Conservation (phyloP, 345 rosid genomes). For the Sisymbrium altissimum region DNA sequence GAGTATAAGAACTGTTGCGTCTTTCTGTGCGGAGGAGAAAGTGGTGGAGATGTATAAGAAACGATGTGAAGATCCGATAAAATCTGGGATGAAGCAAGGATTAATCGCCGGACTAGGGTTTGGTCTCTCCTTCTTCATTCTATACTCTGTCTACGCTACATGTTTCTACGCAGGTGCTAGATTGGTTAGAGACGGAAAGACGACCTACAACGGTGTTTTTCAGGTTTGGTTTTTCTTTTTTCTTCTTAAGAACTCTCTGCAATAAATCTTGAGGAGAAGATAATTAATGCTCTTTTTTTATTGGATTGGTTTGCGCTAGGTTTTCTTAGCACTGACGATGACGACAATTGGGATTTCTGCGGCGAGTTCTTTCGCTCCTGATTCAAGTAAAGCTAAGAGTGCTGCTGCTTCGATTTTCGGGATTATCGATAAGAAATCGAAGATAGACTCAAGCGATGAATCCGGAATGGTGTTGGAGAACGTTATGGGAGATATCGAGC, state of each 20-base stretch:
- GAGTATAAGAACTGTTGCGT: slow-evolving; percentile 68
- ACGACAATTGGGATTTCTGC: slow-evolving; percentile 49
- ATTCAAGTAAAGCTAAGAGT: slow-evolving; percentile 43
- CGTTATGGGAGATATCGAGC: slow-evolving; percentile 51
- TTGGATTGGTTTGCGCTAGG: slow-evolving; percentile 30
- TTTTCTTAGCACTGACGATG: slow-evolving; percentile 52
- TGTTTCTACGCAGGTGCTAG: slow-evolving; percentile 62
- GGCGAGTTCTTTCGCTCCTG: slow-evolving; percentile 48
- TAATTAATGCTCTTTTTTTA: neutral
- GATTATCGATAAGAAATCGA: slow-evolving; percentile 52
- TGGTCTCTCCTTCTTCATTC: slow-evolving; percentile 45
- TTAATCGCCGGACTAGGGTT: slow-evolving; percentile 51
- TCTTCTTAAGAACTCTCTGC: neutral
- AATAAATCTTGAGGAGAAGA: neutral
- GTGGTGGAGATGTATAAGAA: slow-evolving; percentile 49
- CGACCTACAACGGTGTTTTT: slow-evolving; percentile 50
- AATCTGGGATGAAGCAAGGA: slow-evolving; percentile 53
- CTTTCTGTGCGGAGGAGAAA: slow-evolving; percentile 67
- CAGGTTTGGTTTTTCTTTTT: slow-evolving; percentile 26
- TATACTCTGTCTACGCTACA: slow-evolving; percentile 43
- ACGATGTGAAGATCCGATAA: slow-evolving; percentile 57
- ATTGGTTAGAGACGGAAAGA: slow-evolving; percentile 44
- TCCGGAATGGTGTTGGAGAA: slow-evolving; percentile 43
- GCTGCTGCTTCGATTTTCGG: slow-evolving; percentile 58
- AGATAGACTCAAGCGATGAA: slow-evolving; percentile 50